Percentiles rank a stretch among this genome's conserved stretches.
Evolutionary conservation across 2,329 filamentous ascomycete species (phyloP).

Genomic region (Torrubiella hemipterigena): DNA sequence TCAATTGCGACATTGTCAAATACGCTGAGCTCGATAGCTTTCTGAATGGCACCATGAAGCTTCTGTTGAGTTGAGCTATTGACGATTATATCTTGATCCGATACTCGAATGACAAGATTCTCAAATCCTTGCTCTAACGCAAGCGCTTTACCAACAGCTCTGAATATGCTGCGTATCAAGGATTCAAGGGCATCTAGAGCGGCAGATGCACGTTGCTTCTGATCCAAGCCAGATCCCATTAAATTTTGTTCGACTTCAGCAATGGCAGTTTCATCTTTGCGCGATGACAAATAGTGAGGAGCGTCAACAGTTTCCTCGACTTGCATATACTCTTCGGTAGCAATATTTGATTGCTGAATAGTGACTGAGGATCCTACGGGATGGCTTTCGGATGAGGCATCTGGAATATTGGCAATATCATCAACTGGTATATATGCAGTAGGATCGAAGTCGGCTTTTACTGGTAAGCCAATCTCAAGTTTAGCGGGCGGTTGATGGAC

Average conservation of each 20-base stretch:
- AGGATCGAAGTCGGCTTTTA: no score
- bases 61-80: conserved; percentile 55
- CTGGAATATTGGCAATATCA: no score
- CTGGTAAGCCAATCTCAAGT: no score
- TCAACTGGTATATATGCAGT: no score
- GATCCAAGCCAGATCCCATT: conserved; percentile 55
- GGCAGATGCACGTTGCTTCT: conserved; percentile 68
- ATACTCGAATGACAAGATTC: conserved; percentile 39
- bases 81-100: conserved; percentile 54
- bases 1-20: conserved; percentile 65
- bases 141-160: conserved; percentile 60
- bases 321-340: conserved; percentile 40
- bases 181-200: conserved; percentile 59
- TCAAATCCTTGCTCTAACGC: conserved; percentile 41
- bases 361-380: conserved; percentile 33
- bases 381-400: no score
- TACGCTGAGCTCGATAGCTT: conserved; percentile 56
- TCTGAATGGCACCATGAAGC: conserved; percentile 62
- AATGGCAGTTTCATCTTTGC: conserved; percentile 41
- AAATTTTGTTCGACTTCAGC: conserved; percentile 41
- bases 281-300: conserved; percentile 33
- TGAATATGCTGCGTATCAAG: conserved; percentile 60
- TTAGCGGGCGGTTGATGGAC: no score
- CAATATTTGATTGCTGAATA: conserved; percentile 29
- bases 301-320: conserved; percentile 34